phyloP scores from a whole-genome alignment of 148 eudicot species.

The Agrostemma githago region DNA sequence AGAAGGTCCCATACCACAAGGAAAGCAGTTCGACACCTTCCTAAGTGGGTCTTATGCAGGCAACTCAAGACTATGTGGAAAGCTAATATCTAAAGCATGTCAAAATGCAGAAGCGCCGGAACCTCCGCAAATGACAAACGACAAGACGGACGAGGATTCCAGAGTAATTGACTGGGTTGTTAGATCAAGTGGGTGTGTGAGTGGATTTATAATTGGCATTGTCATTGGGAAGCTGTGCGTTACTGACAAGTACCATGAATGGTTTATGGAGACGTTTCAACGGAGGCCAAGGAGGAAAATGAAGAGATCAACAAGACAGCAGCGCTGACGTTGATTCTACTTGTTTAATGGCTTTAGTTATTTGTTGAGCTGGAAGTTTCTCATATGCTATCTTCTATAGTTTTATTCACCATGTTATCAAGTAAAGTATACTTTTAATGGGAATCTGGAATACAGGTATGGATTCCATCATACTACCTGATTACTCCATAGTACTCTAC shows the following conservation, averaged over 20 bases:
- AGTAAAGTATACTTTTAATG: neutral
- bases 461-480: neutral
- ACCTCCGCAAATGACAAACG: neutral
- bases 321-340: too few relatives aligned
- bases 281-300: too few relatives aligned
- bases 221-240: slow-evolving; percentile 7
- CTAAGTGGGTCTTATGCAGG: slow-evolving; percentile 24
- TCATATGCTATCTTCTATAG: too few relatives aligned
- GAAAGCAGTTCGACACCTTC: slow-evolving; percentile 26
- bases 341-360: too few relatives aligned
- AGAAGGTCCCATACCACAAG: slow-evolving; percentile 26
- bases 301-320: neutral
- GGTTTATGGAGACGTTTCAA: slow-evolving; percentile 18
- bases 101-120: neutral
- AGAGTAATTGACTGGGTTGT: slow-evolving; percentile 28
- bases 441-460: neutral
- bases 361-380: too few relatives aligned
- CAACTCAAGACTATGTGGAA: slow-evolving; percentile 30
- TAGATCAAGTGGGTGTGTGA: slow-evolving; percentile 21
- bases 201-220: slow-evolving; percentile 28
- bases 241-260: slow-evolving; percentile 16
- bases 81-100: slow-evolving; percentile 24
- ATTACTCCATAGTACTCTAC: too few relatives aligned
- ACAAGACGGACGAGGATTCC: slow-evolving; percentile 7
- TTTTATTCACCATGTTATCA: neutral